Percentiles rank a stretch among this genome's conserved stretches.
phyloP scores from a whole-genome alignment of 768 basidiomycete genomes.

The Mycena floridula region DNA sequence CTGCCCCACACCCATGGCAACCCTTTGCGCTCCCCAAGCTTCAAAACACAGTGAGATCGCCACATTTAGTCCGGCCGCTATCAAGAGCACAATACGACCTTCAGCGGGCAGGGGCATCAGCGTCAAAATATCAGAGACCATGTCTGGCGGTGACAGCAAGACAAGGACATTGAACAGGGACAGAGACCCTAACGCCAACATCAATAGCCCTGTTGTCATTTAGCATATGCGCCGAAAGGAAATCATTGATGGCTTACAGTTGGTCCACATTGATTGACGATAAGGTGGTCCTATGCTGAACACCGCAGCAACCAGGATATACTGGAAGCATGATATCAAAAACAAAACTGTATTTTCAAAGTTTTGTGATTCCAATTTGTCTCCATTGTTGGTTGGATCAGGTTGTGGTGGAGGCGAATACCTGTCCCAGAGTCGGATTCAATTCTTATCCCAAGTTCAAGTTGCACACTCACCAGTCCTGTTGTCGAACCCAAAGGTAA shows the following conservation, averaged over 20 bases:
- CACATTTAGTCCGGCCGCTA: constrained; percentile 65
- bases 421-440: constrained; percentile 40
- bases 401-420: constrained; percentile 62
- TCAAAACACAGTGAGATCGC: constrained; percentile 71
- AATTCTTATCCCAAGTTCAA: background rate
- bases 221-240: background rate
- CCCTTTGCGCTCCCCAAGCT: constrained; percentile 56
- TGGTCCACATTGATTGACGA: constrained; percentile 91
- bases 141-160: constrained; percentile 62
- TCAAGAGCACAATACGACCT: constrained; percentile 66
- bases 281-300: constrained; percentile 99
- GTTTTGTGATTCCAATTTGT: constrained; percentile 78
- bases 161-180: constrained; percentile 72
- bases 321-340: constrained; percentile 96
- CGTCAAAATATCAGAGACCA: constrained; percentile 58
- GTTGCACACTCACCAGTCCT: constrained; percentile 62
- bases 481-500: constrained; percentile 82
- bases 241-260: constrained; percentile 48
- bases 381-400: constrained; percentile 43
- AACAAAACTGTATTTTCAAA: constrained; percentile 93
- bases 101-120: constrained; percentile 68
- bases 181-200: constrained; percentile 67
- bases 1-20: constrained; percentile 50
- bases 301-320: constrained; percentile 92
- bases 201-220: constrained; percentile 58